Conservation (phyloP, 805 yeast genomes). For the Maudiozyma turicensis region DNA sequence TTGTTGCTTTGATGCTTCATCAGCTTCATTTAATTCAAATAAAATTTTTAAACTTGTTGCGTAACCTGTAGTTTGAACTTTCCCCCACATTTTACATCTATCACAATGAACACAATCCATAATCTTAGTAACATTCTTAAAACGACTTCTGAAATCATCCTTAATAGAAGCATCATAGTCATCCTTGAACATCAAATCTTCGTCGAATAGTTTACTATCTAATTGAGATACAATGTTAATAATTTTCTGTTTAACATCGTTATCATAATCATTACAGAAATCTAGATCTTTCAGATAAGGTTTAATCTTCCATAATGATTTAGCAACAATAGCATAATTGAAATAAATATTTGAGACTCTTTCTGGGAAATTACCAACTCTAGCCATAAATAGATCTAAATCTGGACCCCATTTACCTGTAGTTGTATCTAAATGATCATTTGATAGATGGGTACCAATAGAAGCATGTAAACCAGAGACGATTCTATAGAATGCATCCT, state of each 20-base stretch:
- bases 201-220: slow-evolving; percentile 37
- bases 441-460: slow-evolving; percentile 83
- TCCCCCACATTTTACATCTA: slow-evolving; percentile 96
- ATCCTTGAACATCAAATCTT: slow-evolving; percentile 39
- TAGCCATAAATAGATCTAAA: slow-evolving; percentile 67
- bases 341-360: slow-evolving; percentile 83
- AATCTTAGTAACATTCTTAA: slow-evolving; percentile 79
- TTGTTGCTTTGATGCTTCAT: slow-evolving; percentile 34
- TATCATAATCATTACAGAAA: slow-evolving; percentile 39
- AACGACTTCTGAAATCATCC: slow-evolving; percentile 76
- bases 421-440: slow-evolving; percentile 62
- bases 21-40: slow-evolving; percentile 55
- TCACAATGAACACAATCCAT: slow-evolving; percentile 99
- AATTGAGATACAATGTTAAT: slow-evolving; percentile 31
- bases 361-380: slow-evolving; percentile 87
- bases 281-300: slow-evolving; percentile 42
- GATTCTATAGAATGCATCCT: slow-evolving; percentile 76
- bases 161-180: slow-evolving; percentile 45
- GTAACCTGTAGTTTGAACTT: slow-evolving; percentile 92
- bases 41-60: slow-evolving; percentile 91
- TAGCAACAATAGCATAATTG: slow-evolving; percentile 79
- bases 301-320: slow-evolving; percentile 64
- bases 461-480: slow-evolving; percentile 94
- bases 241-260: slow-evolving; percentile 36
- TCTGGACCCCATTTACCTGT: slow-evolving; percentile 82